Conservation (phyloP, 2,329 filamentous ascomycete species). For the Calonectria pteridis region DNA sequence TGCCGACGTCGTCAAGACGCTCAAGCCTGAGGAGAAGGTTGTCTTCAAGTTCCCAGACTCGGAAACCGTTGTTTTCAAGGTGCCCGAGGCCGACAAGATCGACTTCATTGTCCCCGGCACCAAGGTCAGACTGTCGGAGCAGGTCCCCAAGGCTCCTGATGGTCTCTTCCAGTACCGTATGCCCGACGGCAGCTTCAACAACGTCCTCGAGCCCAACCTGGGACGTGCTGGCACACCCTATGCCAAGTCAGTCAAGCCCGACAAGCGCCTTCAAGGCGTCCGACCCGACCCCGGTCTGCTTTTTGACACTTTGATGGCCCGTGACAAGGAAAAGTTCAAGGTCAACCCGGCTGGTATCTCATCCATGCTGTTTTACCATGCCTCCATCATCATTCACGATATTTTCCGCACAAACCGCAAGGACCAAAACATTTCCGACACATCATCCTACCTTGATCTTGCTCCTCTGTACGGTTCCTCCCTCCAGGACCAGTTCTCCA, state of each 20-base stretch:
- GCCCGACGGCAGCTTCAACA: constrained; percentile 62
- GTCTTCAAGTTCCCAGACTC: constrained; percentile 33
- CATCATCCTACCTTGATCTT: constrained; percentile 81
- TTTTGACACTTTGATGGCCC: constrained; percentile 76
- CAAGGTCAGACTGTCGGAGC: constrained; percentile 51
- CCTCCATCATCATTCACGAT: constrained; percentile 67
- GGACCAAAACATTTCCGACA: constrained; percentile 73
- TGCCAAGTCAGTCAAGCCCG: constrained; percentile 72
- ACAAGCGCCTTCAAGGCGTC: constrained; percentile 67
- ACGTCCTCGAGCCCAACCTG: constrained; percentile 71
- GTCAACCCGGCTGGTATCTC: constrained; percentile 80
- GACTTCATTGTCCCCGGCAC: constrained; percentile 55
- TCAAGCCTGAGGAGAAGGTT: not conserved
- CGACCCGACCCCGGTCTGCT: constrained; percentile 75
- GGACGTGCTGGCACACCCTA: constrained; percentile 76
- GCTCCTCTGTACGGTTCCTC: constrained; percentile 79
- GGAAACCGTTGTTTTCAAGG: constrained; percentile 37
- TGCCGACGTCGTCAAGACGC: not conserved
- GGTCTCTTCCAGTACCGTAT: constrained; percentile 51
- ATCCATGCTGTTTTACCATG: constrained; percentile 80
- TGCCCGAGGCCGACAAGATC: constrained; percentile 49
- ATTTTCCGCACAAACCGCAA: constrained; percentile 61
- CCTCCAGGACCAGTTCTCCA: constrained; percentile 70
- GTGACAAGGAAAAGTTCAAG: constrained; percentile 58
- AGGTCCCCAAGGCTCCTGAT: constrained; percentile 51